phyloP scores from a whole-genome alignment of 345 rosid species.

The Sapria himalayana region DNA sequence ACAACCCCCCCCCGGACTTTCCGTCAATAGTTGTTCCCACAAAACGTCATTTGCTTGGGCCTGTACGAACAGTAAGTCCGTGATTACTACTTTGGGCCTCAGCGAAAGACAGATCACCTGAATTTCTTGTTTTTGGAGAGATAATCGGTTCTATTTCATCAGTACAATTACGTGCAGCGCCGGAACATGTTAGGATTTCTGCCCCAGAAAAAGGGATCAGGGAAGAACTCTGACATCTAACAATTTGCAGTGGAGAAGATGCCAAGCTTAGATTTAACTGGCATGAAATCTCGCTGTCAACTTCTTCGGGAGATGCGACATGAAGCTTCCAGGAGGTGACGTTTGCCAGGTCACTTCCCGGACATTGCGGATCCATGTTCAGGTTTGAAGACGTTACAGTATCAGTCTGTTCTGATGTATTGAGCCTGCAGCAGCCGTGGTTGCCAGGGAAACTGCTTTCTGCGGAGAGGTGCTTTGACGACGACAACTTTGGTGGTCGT shows the following conservation, averaged over 20 bases:
- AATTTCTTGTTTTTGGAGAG: slow-evolving; percentile 11
- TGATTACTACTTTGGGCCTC: slow-evolving; percentile 26
- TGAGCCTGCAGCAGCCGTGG: slow-evolving; percentile 35
- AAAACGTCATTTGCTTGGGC: slow-evolving; percentile 64
- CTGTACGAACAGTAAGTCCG: slow-evolving; percentile 26
- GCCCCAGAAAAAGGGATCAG: slow-evolving; percentile 18
- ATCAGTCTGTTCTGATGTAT: slow-evolving; percentile 58
- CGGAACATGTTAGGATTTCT: slow-evolving; percentile 18
- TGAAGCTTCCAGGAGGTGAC: slow-evolving; percentile 24
- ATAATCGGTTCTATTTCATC: slow-evolving; percentile 16
- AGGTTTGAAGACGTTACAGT: slow-evolving; percentile 46
- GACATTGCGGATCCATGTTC: slow-evolving; percentile 19
- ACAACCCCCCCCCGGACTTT: slow-evolving; percentile 56
- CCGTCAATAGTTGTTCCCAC: slow-evolving; percentile 93
- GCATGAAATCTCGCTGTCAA: slow-evolving; percentile 52
- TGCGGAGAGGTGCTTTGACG: slow-evolving; percentile 26
- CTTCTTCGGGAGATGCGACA: slow-evolving; percentile 33
- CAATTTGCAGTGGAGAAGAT: slow-evolving; percentile 45
- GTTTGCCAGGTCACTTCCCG: slow-evolving; percentile 18
- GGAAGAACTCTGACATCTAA: slow-evolving; percentile 20
- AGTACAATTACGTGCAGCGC: slow-evolving; percentile 9
- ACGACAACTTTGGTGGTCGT: slow-evolving; percentile 48
- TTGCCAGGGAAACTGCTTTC: slow-evolving; percentile 44
- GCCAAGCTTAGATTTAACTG: slow-evolving; percentile 72
- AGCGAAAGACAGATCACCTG: slow-evolving; percentile 9